Evolutionary conservation across 805 yeast species (phyloP), one percentile per base, ranked within the genome.

Genomic region (Candida nemodendra): DNA sequence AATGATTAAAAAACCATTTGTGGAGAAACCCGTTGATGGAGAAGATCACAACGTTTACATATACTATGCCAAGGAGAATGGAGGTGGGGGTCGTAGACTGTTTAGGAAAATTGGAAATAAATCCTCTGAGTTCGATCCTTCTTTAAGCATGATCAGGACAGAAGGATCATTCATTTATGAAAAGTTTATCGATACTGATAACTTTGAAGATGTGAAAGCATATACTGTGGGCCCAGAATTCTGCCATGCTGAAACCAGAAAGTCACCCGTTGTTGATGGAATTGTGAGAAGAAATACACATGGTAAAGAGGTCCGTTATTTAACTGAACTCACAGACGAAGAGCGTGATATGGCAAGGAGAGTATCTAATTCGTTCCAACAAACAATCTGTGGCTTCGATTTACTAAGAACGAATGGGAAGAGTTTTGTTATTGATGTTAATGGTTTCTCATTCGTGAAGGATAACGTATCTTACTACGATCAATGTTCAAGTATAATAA

Each of bases 221-320:
- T 93, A 93, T 61, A 93, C 99, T 1, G 98, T 93, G 4, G 98
- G 99, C 1, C 79, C 83, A 3, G 68, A 68, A 14, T 93, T 76
- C 56, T 93, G 99, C 59, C 99, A 93, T 62, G 99, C 99, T 0
- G 99, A 93, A 59, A 93, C 99, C 1, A 76, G 99, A 56, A 93
- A 93, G 61, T 88, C 96, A 0, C 99, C 99, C 1, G 99, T 93
- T 3, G 99, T 93, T n/a, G 99, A 93, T 65, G 99, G 99, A 32
- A 86, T 93, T 41, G 99, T 93, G 18, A 76, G 97, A 56, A 77
- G 99, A 61, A 93, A 93, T 58, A 90, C 98, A 1, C 95, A 90
- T 54, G 99, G 99, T 32, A 93, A 93, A 61, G 99, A 93, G 64
- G 82, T 93, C 31, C 74, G 99, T 47, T 93, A 84, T 56, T 74